A percentile compares a stretch with the other conserved stretches of the same genome.
phyloP scores from a whole-genome alignment of 306 rosid species.

The Trifolium subterraneum region DNA sequence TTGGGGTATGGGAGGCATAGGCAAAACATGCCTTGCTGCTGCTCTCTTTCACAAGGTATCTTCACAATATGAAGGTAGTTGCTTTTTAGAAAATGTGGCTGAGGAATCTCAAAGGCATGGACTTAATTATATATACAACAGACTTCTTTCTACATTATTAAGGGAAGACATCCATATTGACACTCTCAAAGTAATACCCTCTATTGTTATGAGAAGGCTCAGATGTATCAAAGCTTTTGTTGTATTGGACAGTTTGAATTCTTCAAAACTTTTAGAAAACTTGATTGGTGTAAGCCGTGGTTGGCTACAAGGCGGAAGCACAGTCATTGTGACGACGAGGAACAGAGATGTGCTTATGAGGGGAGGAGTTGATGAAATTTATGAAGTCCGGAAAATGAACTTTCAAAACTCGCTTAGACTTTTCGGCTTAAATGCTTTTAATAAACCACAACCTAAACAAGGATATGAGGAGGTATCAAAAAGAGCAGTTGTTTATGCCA shows the following conservation, averaged over 20 bases:
- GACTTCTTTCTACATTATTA: background rate
- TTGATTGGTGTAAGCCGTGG: background rate
- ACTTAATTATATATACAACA: too few species aligned
- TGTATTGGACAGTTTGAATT: conserved; percentile 35
- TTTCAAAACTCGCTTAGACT: background rate
- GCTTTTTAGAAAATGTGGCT: too few species aligned
- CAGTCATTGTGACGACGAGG: conserved; percentile 33
- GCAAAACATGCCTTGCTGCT: too few species aligned
- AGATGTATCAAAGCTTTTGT: conserved; percentile 22
- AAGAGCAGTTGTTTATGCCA: conserved; percentile 28
- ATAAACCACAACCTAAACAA: too few species aligned
- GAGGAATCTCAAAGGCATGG: too few species aligned
- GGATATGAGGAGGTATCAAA: conserved; percentile 28
- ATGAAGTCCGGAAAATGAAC: conserved; percentile 31
- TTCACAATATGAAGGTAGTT: too few species aligned
- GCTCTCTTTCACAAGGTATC: too few species aligned
- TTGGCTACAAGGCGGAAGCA: conserved; percentile 10
- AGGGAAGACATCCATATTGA: conserved; percentile 6
- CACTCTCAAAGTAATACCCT: conserved; percentile 13
- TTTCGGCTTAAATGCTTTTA: conserved; percentile 37
- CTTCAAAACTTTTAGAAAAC: background rate
- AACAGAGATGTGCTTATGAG: conserved; percentile 2
- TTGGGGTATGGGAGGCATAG: too few species aligned
- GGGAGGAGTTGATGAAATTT: background rate
- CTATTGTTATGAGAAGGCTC: background rate